These are phyloP conservation scores for Chalara sp. DNA, from an alignment of 2,329 filamentous ascomycete species.

Conservation along the genomic window DNA sequence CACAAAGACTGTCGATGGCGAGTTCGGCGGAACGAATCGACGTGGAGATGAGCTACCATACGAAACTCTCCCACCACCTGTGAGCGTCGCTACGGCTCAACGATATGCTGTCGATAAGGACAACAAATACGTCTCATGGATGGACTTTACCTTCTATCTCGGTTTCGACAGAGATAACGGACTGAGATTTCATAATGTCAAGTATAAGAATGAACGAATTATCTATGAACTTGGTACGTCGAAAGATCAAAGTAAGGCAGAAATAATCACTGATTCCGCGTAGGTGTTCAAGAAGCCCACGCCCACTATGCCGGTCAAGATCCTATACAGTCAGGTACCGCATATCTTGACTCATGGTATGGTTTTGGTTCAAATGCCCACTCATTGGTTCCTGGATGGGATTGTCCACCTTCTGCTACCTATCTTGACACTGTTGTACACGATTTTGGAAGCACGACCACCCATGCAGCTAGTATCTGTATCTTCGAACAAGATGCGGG, in stretches of 20 bases:
- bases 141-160: conserved; percentile 37
- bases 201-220: conserved; percentile 46
- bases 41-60: too few species aligned
- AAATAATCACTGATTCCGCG: too few species aligned
- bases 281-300: too few species aligned
- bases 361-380: conserved; percentile 25
- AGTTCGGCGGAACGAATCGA: too few species aligned
- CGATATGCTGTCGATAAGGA: conserved; percentile 13
- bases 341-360: conserved; percentile 28
- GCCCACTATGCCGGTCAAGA: conserved; percentile 26
- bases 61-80: too few species aligned
- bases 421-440: conserved; percentile 43
- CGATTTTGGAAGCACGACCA: conserved; percentile 35
- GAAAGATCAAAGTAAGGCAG: conserved; percentile 27
- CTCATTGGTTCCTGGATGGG: conserved; percentile 22
- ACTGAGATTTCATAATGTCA: conserved; percentile 43
- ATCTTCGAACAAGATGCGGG: conserved; percentile 46
- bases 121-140: neutral
- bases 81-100: too few species aligned
- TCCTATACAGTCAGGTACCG: conserved; percentile 16
- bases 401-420: conserved; percentile 44
- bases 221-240: conserved; percentile 50
- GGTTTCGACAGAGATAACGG: conserved; percentile 41
- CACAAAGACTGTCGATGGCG: too few species aligned
- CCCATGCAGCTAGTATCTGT: conserved; percentile 45